Conservation (phyloP, 148 eudicot genomes). For the Cornus suecica region DNA sequence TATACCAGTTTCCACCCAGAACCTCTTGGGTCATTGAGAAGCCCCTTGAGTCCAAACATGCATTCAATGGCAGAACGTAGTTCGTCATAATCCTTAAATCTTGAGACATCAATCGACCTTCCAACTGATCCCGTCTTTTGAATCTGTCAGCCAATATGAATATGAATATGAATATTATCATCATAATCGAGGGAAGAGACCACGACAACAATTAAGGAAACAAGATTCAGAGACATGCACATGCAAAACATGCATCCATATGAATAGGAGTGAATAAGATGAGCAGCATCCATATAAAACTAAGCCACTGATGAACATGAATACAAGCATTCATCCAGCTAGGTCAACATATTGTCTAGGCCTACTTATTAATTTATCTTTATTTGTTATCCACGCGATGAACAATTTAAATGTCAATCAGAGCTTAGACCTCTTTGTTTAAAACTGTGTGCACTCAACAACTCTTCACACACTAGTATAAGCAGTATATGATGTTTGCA, state of each 20-base stretch:
- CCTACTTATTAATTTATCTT: not conserved
- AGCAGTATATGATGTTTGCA: too few species aligned
- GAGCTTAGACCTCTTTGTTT: too few species aligned
- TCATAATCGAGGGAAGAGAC: not conserved
- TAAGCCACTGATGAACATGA: not conserved
- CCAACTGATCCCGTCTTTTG: constrained; percentile 99
- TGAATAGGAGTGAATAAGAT: not conserved
- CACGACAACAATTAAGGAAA: not conserved
- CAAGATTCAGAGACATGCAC: not conserved
- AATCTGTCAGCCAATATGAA: constrained; percentile 42
- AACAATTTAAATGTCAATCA: not conserved
- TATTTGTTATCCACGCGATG: not conserved
- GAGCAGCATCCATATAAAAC: not conserved
- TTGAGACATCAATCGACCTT: constrained; percentile 90
- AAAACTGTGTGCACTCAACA: too few species aligned
- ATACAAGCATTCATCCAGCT: not conserved
- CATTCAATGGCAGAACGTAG: constrained; percentile 72
- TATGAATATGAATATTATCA: not conserved
- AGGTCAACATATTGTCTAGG: not conserved
- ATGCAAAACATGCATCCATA: not conserved
- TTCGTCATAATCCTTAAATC: constrained; percentile 77
- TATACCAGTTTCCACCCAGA: constrained; percentile 93
- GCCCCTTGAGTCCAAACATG: constrained; percentile 87
- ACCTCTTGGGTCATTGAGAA: constrained; percentile 67
- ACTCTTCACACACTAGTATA: too few species aligned